Conservation (phyloP, 1,284 basidiomycete species). For the Sporisorium scitamineum region DNA sequence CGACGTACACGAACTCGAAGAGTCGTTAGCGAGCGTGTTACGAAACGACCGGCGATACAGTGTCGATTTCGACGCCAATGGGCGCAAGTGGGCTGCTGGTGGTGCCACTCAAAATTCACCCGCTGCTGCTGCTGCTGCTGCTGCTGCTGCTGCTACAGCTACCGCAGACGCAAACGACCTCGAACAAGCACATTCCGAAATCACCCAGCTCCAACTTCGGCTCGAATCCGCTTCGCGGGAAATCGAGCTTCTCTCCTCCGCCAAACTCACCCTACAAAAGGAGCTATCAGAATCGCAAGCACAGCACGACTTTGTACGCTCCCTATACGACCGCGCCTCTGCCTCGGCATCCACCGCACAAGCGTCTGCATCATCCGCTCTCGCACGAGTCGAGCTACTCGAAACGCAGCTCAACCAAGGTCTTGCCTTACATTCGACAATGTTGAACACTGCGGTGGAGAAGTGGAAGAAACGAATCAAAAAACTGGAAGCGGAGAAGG, state of each 20-base stretch:
- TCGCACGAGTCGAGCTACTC: not conserved
- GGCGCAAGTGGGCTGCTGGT: conserved; percentile 12
- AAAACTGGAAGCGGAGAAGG: conserved; percentile 11
- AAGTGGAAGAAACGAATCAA: conserved; percentile 20
- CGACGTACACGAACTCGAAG: conserved; percentile 48
- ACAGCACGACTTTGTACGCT: conserved; percentile 38
- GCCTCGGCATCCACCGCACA: conserved; percentile 7
- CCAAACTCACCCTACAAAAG: not conserved
- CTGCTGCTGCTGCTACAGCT: not conserved
- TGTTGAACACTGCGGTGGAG: not conserved
- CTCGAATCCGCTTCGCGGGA: conserved; percentile 9
- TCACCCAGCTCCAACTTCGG: not conserved
- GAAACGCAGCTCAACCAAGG: conserved; percentile 23
- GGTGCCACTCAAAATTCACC: not conserved
- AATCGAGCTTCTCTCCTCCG: conserved; percentile 7
- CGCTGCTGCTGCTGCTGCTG: not conserved
- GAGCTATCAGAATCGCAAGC: conserved; percentile 5
- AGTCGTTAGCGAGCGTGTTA: conserved; percentile 23
- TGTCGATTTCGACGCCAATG: conserved; percentile 25
- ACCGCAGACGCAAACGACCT: conserved; percentile 1
- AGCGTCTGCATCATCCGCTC: not conserved
- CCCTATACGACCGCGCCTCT: conserved; percentile 40
- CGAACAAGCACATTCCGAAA: not conserved
- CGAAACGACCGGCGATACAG: conserved; percentile 25
- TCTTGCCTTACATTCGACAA: conserved; percentile 16